Evolutionary conservation across 352 stramenopile species (phyloP).

Genomic region (Globisporangium irregulare): DNA sequence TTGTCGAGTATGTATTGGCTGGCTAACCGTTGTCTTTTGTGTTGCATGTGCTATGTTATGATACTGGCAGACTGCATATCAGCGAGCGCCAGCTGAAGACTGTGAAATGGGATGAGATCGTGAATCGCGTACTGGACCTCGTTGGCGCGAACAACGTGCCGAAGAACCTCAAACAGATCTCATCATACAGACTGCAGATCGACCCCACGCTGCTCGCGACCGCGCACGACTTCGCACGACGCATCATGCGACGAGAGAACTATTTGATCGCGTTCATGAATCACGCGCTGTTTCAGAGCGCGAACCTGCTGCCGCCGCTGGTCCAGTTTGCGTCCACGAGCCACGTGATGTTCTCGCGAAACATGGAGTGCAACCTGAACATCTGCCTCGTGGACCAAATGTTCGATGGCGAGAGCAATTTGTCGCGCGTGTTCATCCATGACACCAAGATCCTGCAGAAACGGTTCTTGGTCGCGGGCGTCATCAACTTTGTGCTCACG

Average conservation of each 20-base stretch:
- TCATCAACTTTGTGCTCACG: slow-evolving; percentile 94
- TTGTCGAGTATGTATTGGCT: neutral
- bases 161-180: slow-evolving; percentile 85
- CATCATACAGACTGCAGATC: slow-evolving; percentile 79
- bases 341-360: slow-evolving; percentile 83
- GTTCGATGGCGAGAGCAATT: slow-evolving; percentile 85
- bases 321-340: slow-evolving; percentile 73
- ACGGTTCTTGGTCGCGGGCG: slow-evolving; percentile 91
- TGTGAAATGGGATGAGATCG: slow-evolving; percentile 88
- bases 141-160: slow-evolving; percentile 65
- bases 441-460: slow-evolving; percentile 91
- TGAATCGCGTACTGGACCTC: slow-evolving; percentile 79
- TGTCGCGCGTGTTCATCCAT: slow-evolving; percentile 88
- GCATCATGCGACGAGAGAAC: slow-evolving; percentile 98
- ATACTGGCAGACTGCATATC: slow-evolving; percentile 72
- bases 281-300: slow-evolving; percentile 90
- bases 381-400: slow-evolving; percentile 97
- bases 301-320: slow-evolving; percentile 59
- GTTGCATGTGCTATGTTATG: neutral
- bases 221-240: slow-evolving; percentile 89
- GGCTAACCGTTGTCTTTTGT: neutral
- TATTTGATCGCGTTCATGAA: slow-evolving; percentile 99
- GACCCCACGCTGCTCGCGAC: slow-evolving; percentile 70
- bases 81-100: slow-evolving; percentile 79
- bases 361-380: slow-evolving; percentile 94